Evolutionary conservation across 139 green algal species (phyloP).

Genomic region (Parachlorella kessleri): DNA sequence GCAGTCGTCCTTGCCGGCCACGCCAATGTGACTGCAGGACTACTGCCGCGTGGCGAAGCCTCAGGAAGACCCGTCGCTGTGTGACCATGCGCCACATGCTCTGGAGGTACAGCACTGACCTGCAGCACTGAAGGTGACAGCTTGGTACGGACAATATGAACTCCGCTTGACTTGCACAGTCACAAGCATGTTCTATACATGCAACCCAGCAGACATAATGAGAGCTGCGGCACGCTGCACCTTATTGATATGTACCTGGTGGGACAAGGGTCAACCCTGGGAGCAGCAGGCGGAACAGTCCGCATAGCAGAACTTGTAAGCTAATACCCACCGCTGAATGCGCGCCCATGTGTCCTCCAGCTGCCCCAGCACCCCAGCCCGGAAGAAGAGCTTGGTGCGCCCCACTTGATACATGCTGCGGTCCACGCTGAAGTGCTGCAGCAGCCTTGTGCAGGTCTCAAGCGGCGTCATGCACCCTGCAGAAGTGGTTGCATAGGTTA

Average conservation of each 20-base stretch:
- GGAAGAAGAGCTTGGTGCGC: conserved; percentile 87
- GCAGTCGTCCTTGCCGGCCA: conserved; percentile 18
- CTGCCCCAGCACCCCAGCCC: conserved; percentile 75
- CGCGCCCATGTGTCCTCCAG: conserved; percentile 60
- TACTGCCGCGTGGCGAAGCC: conserved; percentile 20
- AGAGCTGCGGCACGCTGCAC: too few relatives aligned
- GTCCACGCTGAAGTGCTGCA: conserved; percentile 68
- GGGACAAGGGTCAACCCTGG: too few relatives aligned
- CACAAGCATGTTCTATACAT: too few relatives aligned
- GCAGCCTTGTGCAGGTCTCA: conserved; percentile 59
- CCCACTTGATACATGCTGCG: conserved; percentile 67
- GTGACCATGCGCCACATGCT: conserved; percentile 49
- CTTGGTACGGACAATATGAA: too few relatives aligned
- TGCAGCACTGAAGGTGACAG: too few relatives aligned
- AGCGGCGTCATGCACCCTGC: too few relatives aligned
- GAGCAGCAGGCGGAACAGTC: not conserved
- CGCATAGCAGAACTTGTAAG: conserved; percentile 18
- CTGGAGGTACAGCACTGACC: conserved; percentile 55
- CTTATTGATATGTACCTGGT: too few relatives aligned
- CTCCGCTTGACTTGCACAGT: too few relatives aligned
- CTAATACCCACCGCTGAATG: conserved; percentile 40
- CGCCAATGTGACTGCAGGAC: conserved; percentile 50
- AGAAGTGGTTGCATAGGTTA: too few relatives aligned
- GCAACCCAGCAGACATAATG: not conserved
- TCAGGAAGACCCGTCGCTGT: conserved; percentile 36